These are phyloP conservation scores for Fusarium sp. DNA, from an alignment of 2,329 filamentous ascomycete genomes.

Conservation along the genomic window DNA sequence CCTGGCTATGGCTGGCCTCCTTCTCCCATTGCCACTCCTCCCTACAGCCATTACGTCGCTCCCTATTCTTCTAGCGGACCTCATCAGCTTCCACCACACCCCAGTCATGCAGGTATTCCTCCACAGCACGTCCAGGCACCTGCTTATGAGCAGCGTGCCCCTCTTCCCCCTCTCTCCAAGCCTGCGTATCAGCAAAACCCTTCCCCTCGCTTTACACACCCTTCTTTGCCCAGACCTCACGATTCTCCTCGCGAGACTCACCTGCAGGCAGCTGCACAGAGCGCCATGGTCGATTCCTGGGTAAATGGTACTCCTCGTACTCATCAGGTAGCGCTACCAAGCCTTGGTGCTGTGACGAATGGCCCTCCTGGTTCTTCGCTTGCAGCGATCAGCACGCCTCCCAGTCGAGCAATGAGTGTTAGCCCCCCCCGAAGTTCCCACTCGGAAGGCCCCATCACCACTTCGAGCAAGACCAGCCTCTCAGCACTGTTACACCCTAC, in stretches of 20 bases:
- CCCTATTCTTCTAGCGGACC: slow-evolving; percentile 49
- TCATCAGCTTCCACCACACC: slow-evolving; percentile 43
- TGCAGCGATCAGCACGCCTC: slow-evolving; percentile 53
- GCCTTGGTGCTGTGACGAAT: slow-evolving; percentile 49
- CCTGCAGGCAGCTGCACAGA: slow-evolving; percentile 55
- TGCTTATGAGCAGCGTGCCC: slow-evolving; percentile 49
- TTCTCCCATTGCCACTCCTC: slow-evolving; percentile 64
- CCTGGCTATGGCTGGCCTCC: slow-evolving; percentile 63
- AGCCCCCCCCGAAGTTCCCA: slow-evolving; percentile 58
- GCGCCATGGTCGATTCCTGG: slow-evolving; percentile 53
- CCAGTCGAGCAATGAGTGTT: slow-evolving; percentile 57
- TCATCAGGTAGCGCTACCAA: slow-evolving; percentile 56
- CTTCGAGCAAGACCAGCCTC: slow-evolving; percentile 55
- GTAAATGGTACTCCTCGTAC: slow-evolving; percentile 49
- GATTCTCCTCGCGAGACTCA: slow-evolving; percentile 57
- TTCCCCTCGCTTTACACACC: slow-evolving; percentile 45
- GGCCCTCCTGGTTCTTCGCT: slow-evolving; percentile 42
- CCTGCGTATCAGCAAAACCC: slow-evolving; percentile 47
- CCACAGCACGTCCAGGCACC: slow-evolving; percentile 44
- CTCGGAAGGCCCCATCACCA: slow-evolving; percentile 38
- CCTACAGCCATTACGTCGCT: slow-evolving; percentile 58
- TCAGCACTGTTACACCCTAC: slow-evolving; percentile 63
- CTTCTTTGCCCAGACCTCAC: slow-evolving; percentile 48
- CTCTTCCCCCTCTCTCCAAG: slow-evolving; percentile 51
- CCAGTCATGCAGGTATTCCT: slow-evolving; percentile 43